These are phyloP conservation scores for Colletotrichum nymphaeae DNA, from an alignment of 2,329 filamentous ascomycete species.

Conservation along the genomic window DNA sequence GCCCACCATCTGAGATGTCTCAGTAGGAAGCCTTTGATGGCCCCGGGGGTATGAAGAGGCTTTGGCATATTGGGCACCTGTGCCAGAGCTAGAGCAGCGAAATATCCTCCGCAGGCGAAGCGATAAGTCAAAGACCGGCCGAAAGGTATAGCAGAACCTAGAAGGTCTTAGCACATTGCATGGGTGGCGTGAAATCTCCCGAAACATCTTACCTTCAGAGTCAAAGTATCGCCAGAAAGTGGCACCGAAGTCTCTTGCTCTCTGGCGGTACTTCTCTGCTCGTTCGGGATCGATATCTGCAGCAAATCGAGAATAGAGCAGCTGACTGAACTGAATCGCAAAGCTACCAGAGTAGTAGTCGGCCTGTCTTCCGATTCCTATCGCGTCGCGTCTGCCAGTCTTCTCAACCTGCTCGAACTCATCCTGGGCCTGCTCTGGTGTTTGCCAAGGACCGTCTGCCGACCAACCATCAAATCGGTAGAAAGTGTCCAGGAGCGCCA, in stretches of 20 bases:
- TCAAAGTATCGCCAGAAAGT: constrained; percentile 62
- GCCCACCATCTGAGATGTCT: constrained; percentile 64
- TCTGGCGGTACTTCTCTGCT: constrained; percentile 48
- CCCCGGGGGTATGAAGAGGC: constrained; percentile 50
- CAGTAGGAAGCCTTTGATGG: constrained; percentile 60
- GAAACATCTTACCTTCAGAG: constrained; percentile 46
- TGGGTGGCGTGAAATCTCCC: accelerated
- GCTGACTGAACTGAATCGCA: constrained; percentile 62
- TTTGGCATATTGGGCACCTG: constrained; percentile 49
- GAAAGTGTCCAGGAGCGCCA: constrained; percentile 57
- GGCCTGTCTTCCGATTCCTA: constrained; percentile 49
- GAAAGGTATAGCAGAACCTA: constrained; percentile 63
- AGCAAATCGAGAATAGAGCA: constrained; percentile 58
- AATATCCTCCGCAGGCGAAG: constrained; percentile 62
- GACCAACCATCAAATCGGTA: constrained; percentile 59
- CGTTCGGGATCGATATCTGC: constrained; percentile 52
- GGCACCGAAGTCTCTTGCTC: constrained; percentile 53
- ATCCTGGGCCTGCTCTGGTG: constrained; percentile 33
- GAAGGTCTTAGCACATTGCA: neutral
- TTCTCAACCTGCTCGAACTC: constrained; percentile 31
- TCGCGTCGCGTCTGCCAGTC: constrained; percentile 38
- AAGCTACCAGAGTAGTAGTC: constrained; percentile 67
- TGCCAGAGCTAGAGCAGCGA: constrained; percentile 56
- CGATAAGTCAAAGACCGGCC: constrained; percentile 63
- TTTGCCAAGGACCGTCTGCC: constrained; percentile 56